Percentiles rank a stretch among this genome's conserved stretches.
phyloP scores from a whole-genome alignment of 1,139 yeast species.

The Lodderomyces metapsilosis region DNA sequence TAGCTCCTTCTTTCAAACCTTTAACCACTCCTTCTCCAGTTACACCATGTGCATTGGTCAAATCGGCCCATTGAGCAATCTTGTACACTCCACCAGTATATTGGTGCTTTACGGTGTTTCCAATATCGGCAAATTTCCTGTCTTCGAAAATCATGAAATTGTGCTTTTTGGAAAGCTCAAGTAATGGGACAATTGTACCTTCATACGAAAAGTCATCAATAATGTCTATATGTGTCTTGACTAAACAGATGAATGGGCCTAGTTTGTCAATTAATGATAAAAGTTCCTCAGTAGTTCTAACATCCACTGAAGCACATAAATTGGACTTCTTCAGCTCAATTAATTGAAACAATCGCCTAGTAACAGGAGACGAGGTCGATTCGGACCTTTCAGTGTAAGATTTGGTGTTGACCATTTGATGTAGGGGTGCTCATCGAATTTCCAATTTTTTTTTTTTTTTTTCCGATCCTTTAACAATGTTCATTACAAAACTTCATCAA shows the following conservation, averaged over 20 bases:
- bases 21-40: slow-evolving; percentile 92
- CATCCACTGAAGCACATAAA: slow-evolving; percentile 95
- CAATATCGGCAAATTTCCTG: slow-evolving; percentile 97
- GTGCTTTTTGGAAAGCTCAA: slow-evolving; percentile 70
- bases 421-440: no score
- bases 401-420: slow-evolving; percentile 24
- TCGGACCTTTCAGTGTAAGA: slow-evolving; percentile 71
- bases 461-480: no score
- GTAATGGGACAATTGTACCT: slow-evolving; percentile 70
- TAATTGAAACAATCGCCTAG: slow-evolving; percentile 65
- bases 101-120: slow-evolving; percentile 95
- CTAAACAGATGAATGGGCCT: slow-evolving; percentile 90
- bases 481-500: no score
- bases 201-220: slow-evolving; percentile 85
- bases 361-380: slow-evolving; percentile 74
- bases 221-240: slow-evolving; percentile 93
- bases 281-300: slow-evolving; percentile 73
- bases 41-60: slow-evolving; percentile 96
- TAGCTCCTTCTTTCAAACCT: slow-evolving; percentile 83
- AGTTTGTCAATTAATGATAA: slow-evolving; percentile 68
- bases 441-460: slow-evolving; percentile 2
- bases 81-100: slow-evolving; percentile 86
- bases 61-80: slow-evolving; percentile 93
- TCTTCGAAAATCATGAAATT: slow-evolving; percentile 90
- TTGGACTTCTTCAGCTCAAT: slow-evolving; percentile 84